Evolutionary conservation across 2,329 filamentous ascomycete species (phyloP).

Genomic region (Graphiopsis chlorocephala): DNA sequence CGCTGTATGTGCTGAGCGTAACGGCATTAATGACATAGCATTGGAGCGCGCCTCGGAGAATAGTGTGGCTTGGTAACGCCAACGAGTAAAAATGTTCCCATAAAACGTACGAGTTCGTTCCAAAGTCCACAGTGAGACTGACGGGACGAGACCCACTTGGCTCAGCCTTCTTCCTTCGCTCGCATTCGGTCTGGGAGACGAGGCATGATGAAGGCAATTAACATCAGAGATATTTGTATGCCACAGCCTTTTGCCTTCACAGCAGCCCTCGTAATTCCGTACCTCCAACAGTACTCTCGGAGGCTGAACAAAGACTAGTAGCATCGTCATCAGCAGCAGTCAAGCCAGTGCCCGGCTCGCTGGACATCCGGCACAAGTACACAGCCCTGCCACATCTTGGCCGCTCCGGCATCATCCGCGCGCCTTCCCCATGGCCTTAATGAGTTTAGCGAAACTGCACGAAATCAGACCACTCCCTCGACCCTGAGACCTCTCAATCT

Average conservation of each 20-base stretch:
- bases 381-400: background rate
- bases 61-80: background rate
- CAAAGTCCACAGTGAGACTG: background rate
- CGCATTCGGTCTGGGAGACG: background rate
- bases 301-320: background rate
- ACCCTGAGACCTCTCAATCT: background rate
- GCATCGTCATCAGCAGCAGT: background rate
- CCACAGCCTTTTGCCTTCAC: background rate
- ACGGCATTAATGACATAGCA: background rate
- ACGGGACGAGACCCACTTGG: constrained; percentile 1
- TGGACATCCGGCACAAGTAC: background rate
- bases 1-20: background rate
- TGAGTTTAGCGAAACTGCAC: background rate
- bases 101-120: background rate
- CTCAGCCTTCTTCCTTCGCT: constrained; percentile 3
- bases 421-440: background rate
- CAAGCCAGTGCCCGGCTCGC: background rate
- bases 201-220: background rate
- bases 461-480: background rate
- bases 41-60: background rate
- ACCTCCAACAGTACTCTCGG: no score
- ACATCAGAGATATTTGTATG: no score
- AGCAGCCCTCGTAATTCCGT: background rate
- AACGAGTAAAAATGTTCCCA: background rate
- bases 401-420: background rate